Evolutionary conservation across 1,284 basidiomycete genomes (phyloP), one percentile per base, ranked within the genome.

Genomic region (Ustilago vetiveriae): DNA sequence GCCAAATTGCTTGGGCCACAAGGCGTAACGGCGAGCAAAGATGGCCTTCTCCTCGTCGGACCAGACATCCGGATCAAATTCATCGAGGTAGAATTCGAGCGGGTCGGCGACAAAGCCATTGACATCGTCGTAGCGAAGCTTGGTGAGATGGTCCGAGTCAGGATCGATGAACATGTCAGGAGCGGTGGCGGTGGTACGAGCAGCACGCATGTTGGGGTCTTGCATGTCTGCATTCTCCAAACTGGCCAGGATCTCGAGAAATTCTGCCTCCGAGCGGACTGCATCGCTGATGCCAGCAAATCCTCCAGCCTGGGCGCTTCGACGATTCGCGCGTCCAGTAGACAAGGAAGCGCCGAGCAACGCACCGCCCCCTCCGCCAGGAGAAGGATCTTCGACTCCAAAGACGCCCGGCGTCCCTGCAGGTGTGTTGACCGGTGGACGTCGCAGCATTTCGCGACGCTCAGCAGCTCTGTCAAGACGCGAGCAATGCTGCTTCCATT

Each of bases 231-330:
- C 92, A 72, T 90, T 92, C 42, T 93, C 94, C 35, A 97, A 85
- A 75, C 90, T 93, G 11, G 92, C 92, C 52, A 98, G 89, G 78
- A 98, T 94, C 83, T 94, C 93, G 78, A 97, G 91, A 88, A 97
- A 94, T 85, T 98, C 95, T 54, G 96, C 87, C 82, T 98, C 95
- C 17, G 93, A 94, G 2, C 92, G 88, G 11, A 95, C 94, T 7
- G 92, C 90, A 82, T 98, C 94, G 21, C 92, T 92, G 64, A 92
- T 85, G 14, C 74, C 76, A 13, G 72, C 62, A 23, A 72, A 67
- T 6, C 75, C 78, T 14, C 75, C 78, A 4, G 63, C 37, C 37
- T 70, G 67, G 6, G 53, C 55, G 38, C 56, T 64, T 22, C 76
- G 52, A 19, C 76, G 69, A 45, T 78, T 78, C 11, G 66, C 53